Conservation (phyloP, 2,329 filamentous ascomycete species). For the Xylaria digitata region DNA sequence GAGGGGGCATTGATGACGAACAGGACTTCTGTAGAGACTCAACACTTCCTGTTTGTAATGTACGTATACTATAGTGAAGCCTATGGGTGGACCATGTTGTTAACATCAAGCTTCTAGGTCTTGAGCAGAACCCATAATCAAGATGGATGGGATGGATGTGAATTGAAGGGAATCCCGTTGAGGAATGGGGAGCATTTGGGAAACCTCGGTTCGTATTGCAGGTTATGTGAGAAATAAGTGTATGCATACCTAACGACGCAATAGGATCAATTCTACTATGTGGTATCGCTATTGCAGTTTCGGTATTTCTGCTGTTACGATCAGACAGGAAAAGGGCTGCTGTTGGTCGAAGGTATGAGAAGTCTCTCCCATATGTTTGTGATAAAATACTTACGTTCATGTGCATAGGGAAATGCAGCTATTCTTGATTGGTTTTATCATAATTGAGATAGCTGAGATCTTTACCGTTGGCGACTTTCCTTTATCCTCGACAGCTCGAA, state of each 20-base stretch:
- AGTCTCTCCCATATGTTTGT: background rate
- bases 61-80: conserved; percentile 58
- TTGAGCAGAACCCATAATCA: conserved; percentile 71
- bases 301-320: conserved; percentile 76
- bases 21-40: conserved; percentile 87
- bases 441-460: conserved; percentile 94
- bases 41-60: conserved; percentile 86
- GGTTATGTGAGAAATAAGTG: background rate
- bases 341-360: conserved; percentile 83
- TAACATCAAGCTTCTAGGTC: conserved; percentile 62
- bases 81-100: conserved; percentile 18
- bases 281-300: conserved; percentile 77
- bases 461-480: conserved; percentile 95
- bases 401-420: conserved; percentile 90
- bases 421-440: conserved; percentile 85
- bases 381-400: conserved; percentile 37
- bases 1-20: conserved; percentile 42
- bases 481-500: conserved; percentile 73
- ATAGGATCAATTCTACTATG: conserved; percentile 88
- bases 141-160: conserved; percentile 75
- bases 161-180: conserved; percentile 79
- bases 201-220: conserved; percentile 76
- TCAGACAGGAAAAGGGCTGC: conserved; percentile 93
- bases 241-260: conserved; percentile 39
- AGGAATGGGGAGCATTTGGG: conserved; percentile 74